A percentile compares a stretch with the other conserved stretches of the same genome.
Conservation (phyloP, 2,329 filamentous ascomycete species). For the Capronia epimyces region DNA sequence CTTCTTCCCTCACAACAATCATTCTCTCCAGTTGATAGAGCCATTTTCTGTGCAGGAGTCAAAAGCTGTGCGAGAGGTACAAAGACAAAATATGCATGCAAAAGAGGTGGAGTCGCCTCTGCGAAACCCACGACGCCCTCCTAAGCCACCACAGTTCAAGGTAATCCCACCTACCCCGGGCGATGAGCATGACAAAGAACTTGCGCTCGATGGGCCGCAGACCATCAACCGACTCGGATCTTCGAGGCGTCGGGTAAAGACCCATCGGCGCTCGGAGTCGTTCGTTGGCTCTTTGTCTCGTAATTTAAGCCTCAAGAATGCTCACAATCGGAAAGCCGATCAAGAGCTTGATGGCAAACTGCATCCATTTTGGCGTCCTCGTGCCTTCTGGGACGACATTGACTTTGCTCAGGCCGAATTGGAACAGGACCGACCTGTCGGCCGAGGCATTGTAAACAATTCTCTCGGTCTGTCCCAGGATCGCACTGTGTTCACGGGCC, state of each 20-base stretch:
- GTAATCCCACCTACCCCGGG: conserved; percentile 49
- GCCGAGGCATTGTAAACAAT: conserved; percentile 50
- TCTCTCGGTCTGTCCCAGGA: conserved; percentile 51
- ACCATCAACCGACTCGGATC: conserved; percentile 26
- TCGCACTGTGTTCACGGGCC: conserved; percentile 42
- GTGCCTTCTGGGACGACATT: conserved; percentile 58
- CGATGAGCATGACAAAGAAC: conserved; percentile 42
- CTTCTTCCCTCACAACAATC: conserved; percentile 59
- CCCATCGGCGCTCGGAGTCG: conserved; percentile 38
- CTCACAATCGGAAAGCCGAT: conserved; percentile 40
- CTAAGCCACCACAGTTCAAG: conserved; percentile 52
- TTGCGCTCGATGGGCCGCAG: conserved; percentile 28
- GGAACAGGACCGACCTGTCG: conserved; percentile 32
- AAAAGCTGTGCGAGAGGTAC: conserved; percentile 31
- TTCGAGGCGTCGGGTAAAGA: conserved; percentile 33
- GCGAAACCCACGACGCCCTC: conserved; percentile 54
- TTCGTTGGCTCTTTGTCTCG: conserved; percentile 37
- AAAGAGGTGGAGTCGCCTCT: conserved; percentile 51
- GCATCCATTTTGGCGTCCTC: conserved; percentile 59
- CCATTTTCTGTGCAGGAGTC: conserved; percentile 37
- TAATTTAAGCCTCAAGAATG: conserved; percentile 38
- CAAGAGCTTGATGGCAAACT: conserved; percentile 46
- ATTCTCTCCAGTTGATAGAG: conserved; percentile 60
- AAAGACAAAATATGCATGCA: conserved; percentile 29
- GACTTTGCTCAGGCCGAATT: conserved; percentile 38